Evolutionary conservation across 257 asterid species (phyloP).

Genomic region (Jacaranda mimosifolia): DNA sequence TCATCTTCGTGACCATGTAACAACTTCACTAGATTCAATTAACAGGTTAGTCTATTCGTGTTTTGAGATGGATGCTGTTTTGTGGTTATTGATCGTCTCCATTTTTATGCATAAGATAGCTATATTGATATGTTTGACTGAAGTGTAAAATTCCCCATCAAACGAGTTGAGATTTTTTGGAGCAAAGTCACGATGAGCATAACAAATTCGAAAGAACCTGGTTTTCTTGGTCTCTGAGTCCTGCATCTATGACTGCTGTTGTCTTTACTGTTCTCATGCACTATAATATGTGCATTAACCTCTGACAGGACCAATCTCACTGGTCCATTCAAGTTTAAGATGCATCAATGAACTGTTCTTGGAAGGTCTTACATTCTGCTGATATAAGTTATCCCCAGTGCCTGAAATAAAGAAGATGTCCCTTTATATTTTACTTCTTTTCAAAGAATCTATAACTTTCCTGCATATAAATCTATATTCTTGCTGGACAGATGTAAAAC

Average conservation of each 20-base stretch:
- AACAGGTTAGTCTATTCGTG: constrained; percentile 75
- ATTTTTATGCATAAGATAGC: constrained; percentile 32
- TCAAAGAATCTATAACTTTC: not conserved
- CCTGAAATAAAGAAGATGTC: not conserved
- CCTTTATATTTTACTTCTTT: not conserved
- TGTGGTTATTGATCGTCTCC: constrained; percentile 28
- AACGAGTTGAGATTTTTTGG: constrained; percentile 24
- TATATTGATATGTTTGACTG: constrained; percentile 18
- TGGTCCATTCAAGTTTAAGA: constrained; percentile 18
- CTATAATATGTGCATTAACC: not conserved
- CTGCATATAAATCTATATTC: constrained; percentile 4
- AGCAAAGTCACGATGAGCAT: constrained; percentile 6
- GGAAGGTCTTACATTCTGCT: constrained; percentile 25
- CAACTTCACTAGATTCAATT: constrained; percentile 84
- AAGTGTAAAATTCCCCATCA: constrained; percentile 17
- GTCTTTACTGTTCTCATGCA: constrained; percentile 13
- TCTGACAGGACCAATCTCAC: constrained; percentile 17
- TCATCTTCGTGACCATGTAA: constrained; percentile 86
- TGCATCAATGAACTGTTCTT: not conserved
- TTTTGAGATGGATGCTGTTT: constrained; percentile 34
- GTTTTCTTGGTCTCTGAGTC: not conserved
- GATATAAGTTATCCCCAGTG: not conserved
- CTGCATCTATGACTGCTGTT: not conserved
- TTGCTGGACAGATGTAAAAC: constrained; percentile 7
- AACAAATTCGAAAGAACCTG: not conserved